Evolutionary conservation across 257 asterid genomes (phyloP).

Genomic region (Petrea volubilis): DNA sequence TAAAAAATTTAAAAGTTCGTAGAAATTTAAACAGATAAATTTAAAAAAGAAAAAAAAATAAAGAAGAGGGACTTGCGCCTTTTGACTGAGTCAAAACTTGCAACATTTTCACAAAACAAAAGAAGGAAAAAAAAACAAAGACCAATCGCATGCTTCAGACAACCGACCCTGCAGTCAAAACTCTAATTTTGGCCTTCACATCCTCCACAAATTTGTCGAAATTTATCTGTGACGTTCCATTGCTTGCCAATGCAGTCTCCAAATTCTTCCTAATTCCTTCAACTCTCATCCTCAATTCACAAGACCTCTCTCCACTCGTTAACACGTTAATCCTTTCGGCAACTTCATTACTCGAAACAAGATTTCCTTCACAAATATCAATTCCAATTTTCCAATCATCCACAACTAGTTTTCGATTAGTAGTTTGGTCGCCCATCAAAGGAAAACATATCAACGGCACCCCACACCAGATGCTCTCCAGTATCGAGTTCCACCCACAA

Average conservation of each 20-base stretch:
- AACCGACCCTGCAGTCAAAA: too few species aligned
- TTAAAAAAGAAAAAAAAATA: too few species aligned
- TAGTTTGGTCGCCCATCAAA: conserved; percentile 32
- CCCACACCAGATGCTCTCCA: conserved; percentile 38
- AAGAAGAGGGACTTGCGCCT: too few species aligned
- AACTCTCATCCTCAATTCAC: conserved; percentile 7
- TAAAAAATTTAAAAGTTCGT: too few species aligned
- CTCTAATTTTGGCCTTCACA: conserved; percentile 2
- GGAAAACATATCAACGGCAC: conserved; percentile 44
- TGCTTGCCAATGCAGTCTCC: conserved; percentile 11
- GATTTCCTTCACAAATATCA: conserved; percentile 24
- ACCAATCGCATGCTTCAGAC: too few species aligned
- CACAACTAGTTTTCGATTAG: conserved; percentile 39
- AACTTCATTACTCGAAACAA: conserved; percentile 21
- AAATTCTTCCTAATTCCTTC: background rate
- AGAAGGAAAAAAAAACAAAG: too few species aligned
- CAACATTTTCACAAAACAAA: too few species aligned
- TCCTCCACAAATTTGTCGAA: conserved; percentile 22
- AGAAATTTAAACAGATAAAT: too few species aligned
- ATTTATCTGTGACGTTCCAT: conserved; percentile 17
- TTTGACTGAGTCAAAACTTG: too few species aligned
- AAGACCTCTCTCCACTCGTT: background rate
- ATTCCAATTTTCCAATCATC: conserved; percentile 46
- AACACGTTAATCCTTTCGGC: conserved; percentile 24
- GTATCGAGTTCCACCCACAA: conserved; percentile 45